Base-by-base conservation (phyloP, 2,329 filamentous ascomycete genomes). In the Coniochaeta pulveracea region DNA sequence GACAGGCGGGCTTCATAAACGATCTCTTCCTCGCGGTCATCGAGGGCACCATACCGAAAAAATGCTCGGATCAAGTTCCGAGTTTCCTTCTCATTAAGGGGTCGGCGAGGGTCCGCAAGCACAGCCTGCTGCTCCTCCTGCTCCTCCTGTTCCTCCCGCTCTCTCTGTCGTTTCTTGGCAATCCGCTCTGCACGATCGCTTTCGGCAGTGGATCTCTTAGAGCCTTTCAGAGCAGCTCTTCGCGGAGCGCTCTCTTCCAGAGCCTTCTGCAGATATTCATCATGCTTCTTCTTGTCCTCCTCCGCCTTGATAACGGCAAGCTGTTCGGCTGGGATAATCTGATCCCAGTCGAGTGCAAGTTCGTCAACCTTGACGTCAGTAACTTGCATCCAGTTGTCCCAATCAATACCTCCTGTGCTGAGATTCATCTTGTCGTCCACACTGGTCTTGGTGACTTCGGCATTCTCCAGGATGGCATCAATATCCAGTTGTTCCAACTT, bases 401-500 rank as follows among this genome's bases (percentile, higher is more conserved):
- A 76, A 45, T 76, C 72, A 31, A 76, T 76, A 35, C 72, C 91
- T 49, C 91, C 93, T 49, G 89, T 91, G 37, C 88, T 93, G 26
- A 93, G 83, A 37, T 76, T 76, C 52, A 96, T 85, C 51, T 88
- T 85, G 55, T 94, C 85, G 15, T 89, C 83, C 35, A 95, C 83
- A 56, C 95, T 88, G 0, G 91, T 96, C 63, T 93, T 89, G 47
- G 94, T 93, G 47, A 96, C 78, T 60, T 98, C 91, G 18, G 93
- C 91, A 54, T 95, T 95, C 48, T 91, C 91, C 11, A 98, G 74
- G 24, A 98, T 91, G 7, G 88, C 85, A 52, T 98, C 93, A 45
- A 98, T 96, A 53, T 98, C 91, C 16, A 98, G 77, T 57, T 95
- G 86, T 58, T 98, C 91, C 5, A 98, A 69, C 52, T 93, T 91